Evolutionary conservation across 805 yeast species (phyloP).

Genomic region (Pichia pseudocactophila): DNA sequence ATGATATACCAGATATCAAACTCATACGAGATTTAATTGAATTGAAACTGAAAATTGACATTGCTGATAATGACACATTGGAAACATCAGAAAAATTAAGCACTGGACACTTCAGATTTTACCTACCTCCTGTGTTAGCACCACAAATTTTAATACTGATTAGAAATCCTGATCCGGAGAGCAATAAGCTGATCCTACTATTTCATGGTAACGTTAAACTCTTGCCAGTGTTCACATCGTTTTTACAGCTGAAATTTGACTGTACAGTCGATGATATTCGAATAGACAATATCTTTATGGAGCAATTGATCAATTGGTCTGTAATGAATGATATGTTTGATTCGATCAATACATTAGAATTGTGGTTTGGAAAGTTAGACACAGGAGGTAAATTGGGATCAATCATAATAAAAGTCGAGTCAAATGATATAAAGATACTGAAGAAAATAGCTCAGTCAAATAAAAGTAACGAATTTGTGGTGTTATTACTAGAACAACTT

Average conservation of each 20-base stretch:
- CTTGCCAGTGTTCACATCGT: slow-evolving; percentile 15
- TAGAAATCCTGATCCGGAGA: slow-evolving; percentile 9
- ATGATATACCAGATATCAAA: slow-evolving; percentile 18
- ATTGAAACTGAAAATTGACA: slow-evolving; percentile 19
- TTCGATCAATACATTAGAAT: slow-evolving; percentile 3
- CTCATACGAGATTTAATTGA: slow-evolving; percentile 18
- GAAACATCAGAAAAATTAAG: slow-evolving; percentile 8
- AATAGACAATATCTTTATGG: slow-evolving; percentile 1
- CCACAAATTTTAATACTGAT: slow-evolving; percentile 23
- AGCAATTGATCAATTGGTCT: slow-evolving; percentile 8
- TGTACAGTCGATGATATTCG: slow-evolving; percentile 16
- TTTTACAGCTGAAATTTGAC: slow-evolving; percentile 18
- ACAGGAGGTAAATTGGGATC: slow-evolving; percentile 16
- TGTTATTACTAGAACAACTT: slow-evolving; percentile 17
- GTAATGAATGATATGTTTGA: slow-evolving; percentile 3
- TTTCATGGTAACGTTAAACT: slow-evolving; percentile 17
- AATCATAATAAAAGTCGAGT: slow-evolving; percentile 20
- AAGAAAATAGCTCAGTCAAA: neutral
- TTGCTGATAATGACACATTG: neutral
- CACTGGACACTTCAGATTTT: slow-evolving; percentile 25
- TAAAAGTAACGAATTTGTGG: slow-evolving; percentile 10
- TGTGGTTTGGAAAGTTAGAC: slow-evolving; percentile 19
- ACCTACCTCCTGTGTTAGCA: slow-evolving; percentile 20
- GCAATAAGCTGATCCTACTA: slow-evolving; percentile 5
- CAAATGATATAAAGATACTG: slow-evolving; percentile 18